These are phyloP conservation scores for Cicer yamashitae DNA, from an alignment of 306 rosid species.

Conservation along the genomic window DNA sequence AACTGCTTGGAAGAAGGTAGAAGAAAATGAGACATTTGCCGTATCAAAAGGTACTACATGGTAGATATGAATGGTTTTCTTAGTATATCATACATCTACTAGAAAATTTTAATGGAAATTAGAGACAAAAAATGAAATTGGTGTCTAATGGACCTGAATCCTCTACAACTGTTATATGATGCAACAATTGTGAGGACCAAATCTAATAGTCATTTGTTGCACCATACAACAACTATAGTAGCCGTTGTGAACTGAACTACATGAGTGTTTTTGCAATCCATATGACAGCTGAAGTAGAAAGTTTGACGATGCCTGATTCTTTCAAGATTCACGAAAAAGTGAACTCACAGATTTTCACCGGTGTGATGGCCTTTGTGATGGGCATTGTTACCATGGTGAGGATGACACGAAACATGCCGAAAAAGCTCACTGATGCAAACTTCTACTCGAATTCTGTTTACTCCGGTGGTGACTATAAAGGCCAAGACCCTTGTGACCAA, in stretches of 20 bases:
- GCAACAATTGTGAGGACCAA: too few species aligned
- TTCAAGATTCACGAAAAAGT: slow-evolving; percentile 58
- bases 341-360: slow-evolving; percentile 64
- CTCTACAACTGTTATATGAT: too few species aligned
- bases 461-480: slow-evolving; percentile 29
- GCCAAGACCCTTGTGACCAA: slow-evolving; percentile 39
- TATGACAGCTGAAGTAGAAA: slow-evolving; percentile 46
- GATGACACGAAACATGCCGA: slow-evolving; percentile 76
- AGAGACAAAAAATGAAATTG: background rate
- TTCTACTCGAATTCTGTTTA: slow-evolving; percentile 63
- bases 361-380: slow-evolving; percentile 76
- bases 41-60: slow-evolving; percentile 57
- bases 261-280: background rate
- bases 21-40: slow-evolving; percentile 42
- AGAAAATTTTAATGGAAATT: background rate
- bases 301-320: slow-evolving; percentile 47
- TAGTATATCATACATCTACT: background rate
- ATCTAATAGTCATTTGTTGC: too few species aligned
- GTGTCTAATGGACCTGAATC: too few species aligned
- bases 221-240: background rate
- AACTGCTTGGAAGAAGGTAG: slow-evolving; percentile 55
- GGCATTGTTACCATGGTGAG: slow-evolving; percentile 79
- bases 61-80: background rate
- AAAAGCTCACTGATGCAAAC: slow-evolving; percentile 76
- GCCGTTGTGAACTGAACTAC: slow-evolving; percentile 4